phyloP scores from a whole-genome alignment of 306 rosid genomes.

The Rosa persica region DNA sequence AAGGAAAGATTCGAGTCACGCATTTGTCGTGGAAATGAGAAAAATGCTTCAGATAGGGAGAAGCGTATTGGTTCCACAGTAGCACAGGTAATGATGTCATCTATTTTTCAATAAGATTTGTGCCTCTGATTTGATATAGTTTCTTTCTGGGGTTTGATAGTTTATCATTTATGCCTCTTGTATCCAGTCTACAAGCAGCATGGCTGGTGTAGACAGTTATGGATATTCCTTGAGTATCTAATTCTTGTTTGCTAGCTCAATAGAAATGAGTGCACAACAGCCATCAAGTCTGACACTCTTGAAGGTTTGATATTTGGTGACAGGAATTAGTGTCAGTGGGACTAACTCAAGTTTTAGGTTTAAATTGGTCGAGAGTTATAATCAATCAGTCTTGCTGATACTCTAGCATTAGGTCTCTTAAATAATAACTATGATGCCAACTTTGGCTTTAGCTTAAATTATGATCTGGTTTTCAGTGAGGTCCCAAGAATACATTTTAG shows the following conservation, averaged over 20 bases:
- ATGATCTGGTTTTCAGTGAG: not conserved
- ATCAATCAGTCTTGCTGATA: not conserved
- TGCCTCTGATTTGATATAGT: not conserved
- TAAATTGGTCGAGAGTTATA: not conserved
- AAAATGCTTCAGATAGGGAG: conserved; percentile 73
- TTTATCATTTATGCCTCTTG: not conserved
- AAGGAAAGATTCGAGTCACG: conserved; percentile 64
- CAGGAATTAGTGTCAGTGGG: not conserved
- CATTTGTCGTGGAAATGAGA: conserved; percentile 89
- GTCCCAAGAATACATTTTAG: conserved; percentile 1
- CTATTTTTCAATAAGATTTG: not conserved
- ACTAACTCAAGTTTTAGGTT: not conserved
- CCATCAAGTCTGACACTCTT: not conserved
- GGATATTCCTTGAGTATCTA: not conserved
- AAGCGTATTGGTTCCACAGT: conserved; percentile 61
- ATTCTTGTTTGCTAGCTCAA: not conserved
- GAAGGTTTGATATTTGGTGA: not conserved
- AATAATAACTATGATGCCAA: not conserved
- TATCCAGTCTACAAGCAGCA: not conserved
- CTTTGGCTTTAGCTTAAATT: not conserved
- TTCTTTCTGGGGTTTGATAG: not conserved
- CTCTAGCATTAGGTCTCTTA: not conserved
- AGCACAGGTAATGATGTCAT: conserved; percentile 63
- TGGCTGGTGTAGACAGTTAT: not conserved
- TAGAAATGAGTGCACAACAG: not conserved